Evolutionary conservation across 2,329 filamentous ascomycete species (phyloP).

Genomic region (Colletotrichum shisoi): DNA sequence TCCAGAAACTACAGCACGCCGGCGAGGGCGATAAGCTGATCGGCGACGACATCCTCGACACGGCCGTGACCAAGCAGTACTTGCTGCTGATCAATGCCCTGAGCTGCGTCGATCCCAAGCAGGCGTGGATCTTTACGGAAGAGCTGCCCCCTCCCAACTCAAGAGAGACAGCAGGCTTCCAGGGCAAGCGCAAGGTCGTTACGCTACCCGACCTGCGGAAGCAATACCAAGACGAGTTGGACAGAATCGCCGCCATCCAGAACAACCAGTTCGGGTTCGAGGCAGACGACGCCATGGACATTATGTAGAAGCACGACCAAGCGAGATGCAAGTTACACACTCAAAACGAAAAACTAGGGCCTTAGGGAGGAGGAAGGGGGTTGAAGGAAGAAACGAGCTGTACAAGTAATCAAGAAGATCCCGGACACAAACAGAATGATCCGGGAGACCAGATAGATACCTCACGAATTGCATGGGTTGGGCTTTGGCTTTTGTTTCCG

Average conservation of each 20-base stretch:
- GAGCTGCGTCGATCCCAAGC: conserved; percentile 79
- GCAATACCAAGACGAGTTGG: conserved; percentile 89
- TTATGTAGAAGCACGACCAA: conserved; percentile 48
- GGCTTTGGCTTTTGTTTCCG: conserved; percentile 40
- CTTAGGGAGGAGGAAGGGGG: conserved; percentile 36
- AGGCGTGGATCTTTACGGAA: conserved; percentile 80
- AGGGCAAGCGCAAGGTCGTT: conserved; percentile 74
- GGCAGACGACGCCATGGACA: conserved; percentile 62
- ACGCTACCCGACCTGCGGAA: conserved; percentile 86
- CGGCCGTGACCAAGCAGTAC: conserved; percentile 76
- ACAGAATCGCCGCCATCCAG: conserved; percentile 85
- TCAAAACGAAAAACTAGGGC: conserved; percentile 16
- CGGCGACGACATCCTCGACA: conserved; percentile 66
- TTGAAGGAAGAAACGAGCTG: conserved; percentile 20
- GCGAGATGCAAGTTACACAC: background rate
- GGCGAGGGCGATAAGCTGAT: conserved; percentile 66
- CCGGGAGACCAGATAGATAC: conserved; percentile 39
- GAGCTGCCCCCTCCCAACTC: conserved; percentile 43
- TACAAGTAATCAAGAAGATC: conserved; percentile 34
- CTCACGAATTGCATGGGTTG: conserved; percentile 41
- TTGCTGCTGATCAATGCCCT: conserved; percentile 93
- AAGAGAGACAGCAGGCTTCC: conserved; percentile 28
- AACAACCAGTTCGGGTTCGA: conserved; percentile 86
- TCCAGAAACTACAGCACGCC: conserved; percentile 67
- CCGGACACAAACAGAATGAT: conserved; percentile 16